These are phyloP conservation scores for Darksidea phi DNA, from an alignment of 495 filamentous ascomycete species.

Conservation along the genomic window DNA sequence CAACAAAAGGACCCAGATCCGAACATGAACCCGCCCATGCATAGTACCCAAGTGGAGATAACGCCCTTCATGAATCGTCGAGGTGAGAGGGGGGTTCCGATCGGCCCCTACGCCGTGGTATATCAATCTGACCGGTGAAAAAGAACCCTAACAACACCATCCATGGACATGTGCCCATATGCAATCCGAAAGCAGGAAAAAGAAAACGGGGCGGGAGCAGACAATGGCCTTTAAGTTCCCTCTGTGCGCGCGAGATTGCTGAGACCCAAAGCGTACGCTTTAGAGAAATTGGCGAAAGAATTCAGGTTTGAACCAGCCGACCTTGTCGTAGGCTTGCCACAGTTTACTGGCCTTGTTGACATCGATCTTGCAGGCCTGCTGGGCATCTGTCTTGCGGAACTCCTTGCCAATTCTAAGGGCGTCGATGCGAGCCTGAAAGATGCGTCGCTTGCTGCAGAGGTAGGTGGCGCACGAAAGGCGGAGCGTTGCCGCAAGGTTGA, in stretches of 20 bases:
- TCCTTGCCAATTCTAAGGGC: constrained; percentile 71
- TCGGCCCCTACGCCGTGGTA: constrained; percentile 20
- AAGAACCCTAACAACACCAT: constrained; percentile 7
- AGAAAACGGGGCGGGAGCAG: neutral
- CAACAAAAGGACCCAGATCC: constrained; percentile 7
- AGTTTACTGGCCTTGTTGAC: constrained; percentile 98
- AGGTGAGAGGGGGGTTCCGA: constrained; percentile 12
- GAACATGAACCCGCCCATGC: constrained; percentile 13
- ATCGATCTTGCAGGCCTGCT: constrained; percentile 96
- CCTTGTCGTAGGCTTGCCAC: constrained; percentile 86
- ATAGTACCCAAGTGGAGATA: constrained; percentile 7
- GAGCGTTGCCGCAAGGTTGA: constrained; percentile 73
- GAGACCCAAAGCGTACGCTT: constrained; percentile 3
- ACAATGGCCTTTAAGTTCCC: neutral
- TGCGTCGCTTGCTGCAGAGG: constrained; percentile 89
- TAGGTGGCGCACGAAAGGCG: constrained; percentile 76
- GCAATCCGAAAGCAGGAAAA: constrained; percentile 9
- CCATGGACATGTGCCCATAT: constrained; percentile 12
- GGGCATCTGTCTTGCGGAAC: constrained; percentile 96
- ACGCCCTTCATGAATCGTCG: constrained; percentile 33
- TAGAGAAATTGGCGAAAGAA: constrained; percentile 58
- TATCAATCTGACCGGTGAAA: constrained; percentile 22
- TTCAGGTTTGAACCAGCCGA: constrained; percentile 77
- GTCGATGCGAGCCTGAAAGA: constrained; percentile 76
- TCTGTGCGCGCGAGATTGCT: neutral